Evolutionary conservation across 371 early-diverging fungal genomes (phyloP), one percentile per base, ranked within the genome.

Genomic region (Zancudomyces culisetae): DNA sequence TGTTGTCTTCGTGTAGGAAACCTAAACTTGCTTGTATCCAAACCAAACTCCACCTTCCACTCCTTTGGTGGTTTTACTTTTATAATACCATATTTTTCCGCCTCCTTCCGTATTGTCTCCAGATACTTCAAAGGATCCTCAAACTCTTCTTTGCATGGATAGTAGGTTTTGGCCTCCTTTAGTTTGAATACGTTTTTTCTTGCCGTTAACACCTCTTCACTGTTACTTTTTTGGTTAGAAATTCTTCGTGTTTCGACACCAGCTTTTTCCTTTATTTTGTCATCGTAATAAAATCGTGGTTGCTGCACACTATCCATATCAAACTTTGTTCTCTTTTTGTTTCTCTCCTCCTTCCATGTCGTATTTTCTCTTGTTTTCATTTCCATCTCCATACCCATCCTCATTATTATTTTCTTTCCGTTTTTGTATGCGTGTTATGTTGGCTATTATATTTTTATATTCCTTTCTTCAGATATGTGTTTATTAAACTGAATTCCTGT

Each of bases 11-110:
- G 75, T 23, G 95, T 89, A 43, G 75, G 70, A 68, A 96, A 93
- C 52, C 81, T 77, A 64, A 96, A 96, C 22, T 62, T 70, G 78
- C 85, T 62, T 72, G 83, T 80, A 53, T 94, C 86, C 42, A 92
- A 63, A 23, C 79, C 67, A 68, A 93, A 92, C 10, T 74, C 74
- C 46, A 90, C 87, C 28, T 74, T 73, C 79, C 89, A 96, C 20
- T 72, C 75, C 22, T 57, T 59, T 8, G 97, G 95, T 42, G 97
- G 97, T 29, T 91, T 76, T 55, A 96, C 83, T 68, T 96, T 96
- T 58, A 83, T 77, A 55, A 94, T 81, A 22, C 97, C 97, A 28
- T 76, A 77, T 54, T 73, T 55, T 63, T 88, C 88, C 41, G 81
- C 93, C 59, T 79, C 72, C 21, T 73, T 64, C 28, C 80, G 73